Conservation (phyloP, 2,329 filamentous ascomycete species). For the Clonostachys solani region DNA sequence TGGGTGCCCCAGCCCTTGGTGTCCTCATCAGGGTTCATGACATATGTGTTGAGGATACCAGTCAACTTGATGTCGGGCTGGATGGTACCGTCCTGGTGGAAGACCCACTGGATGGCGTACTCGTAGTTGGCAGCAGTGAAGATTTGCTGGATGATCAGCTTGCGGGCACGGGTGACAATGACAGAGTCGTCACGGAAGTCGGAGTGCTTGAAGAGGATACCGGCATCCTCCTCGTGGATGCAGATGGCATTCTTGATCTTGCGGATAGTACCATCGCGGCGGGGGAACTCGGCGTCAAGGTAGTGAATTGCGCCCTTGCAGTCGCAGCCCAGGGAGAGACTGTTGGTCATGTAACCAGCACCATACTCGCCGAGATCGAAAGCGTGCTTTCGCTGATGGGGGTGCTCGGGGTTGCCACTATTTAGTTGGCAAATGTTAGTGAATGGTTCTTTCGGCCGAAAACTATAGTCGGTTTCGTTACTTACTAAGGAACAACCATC, state of each 20-base stretch:
- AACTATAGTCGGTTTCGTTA: background rate
- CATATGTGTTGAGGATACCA: constrained; percentile 88
- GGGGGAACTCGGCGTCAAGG: constrained; percentile 82
- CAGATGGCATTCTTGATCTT: constrained; percentile 93
- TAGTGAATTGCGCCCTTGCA: constrained; percentile 92
- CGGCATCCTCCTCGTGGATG: constrained; percentile 90
- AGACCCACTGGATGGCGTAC: constrained; percentile 48
- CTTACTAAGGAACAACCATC: constrained; percentile 84
- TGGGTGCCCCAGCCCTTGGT: constrained; percentile 86
- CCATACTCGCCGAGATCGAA: constrained; percentile 81
- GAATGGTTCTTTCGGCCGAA: background rate
- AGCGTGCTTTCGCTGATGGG: constrained; percentile 77
- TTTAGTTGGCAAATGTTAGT: background rate
- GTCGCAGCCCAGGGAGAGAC: constrained; percentile 71
- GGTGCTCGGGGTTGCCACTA: constrained; percentile 70
- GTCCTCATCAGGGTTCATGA: constrained; percentile 75
- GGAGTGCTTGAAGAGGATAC: constrained; percentile 90
- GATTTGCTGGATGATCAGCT: constrained; percentile 83
- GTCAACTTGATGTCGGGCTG: constrained; percentile 91
- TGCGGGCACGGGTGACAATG: constrained; percentile 81
- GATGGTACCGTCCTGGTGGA: constrained; percentile 76
- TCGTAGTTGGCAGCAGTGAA: constrained; percentile 97
- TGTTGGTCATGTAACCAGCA: constrained; percentile 81
- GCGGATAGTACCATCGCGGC: constrained; percentile 67
- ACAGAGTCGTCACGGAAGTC: constrained; percentile 89